phyloP scores from a whole-genome alignment of 441 rosid species.

The Pelargonium exstipulatum region DNA sequence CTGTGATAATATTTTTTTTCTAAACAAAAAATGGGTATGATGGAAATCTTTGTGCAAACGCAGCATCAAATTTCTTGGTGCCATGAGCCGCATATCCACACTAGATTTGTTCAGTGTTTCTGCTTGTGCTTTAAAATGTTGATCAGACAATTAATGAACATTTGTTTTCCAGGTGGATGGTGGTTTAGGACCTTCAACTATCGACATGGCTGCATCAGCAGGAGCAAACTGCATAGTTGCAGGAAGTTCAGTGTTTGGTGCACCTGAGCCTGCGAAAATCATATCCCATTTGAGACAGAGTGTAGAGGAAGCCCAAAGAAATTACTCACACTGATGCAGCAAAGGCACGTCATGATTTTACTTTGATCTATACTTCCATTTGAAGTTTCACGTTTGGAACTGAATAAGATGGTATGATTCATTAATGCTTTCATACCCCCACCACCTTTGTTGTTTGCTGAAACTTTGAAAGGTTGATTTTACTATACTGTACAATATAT shows the following conservation, averaged over 20 bases:
- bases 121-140: too few relatives aligned
- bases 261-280: slow-evolving; percentile 64
- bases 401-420: too few relatives aligned
- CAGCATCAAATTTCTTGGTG: neutral
- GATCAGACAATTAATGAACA: too few relatives aligned
- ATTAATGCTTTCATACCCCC: too few relatives aligned
- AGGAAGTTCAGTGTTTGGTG: slow-evolving; percentile 93
- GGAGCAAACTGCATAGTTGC: slow-evolving; percentile 99
- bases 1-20: neutral
- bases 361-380: neutral
- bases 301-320: slow-evolving; percentile 46
- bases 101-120: neutral
- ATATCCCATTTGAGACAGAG: slow-evolving; percentile 57
- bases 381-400: neutral
- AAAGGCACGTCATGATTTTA: slow-evolving; percentile 12
- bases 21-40: neutral
- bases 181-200: slow-evolving; percentile 87
- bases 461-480: too few relatives aligned
- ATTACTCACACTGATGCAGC: slow-evolving; percentile 18
- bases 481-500: too few relatives aligned
- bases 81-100: neutral
- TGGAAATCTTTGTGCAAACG: neutral
- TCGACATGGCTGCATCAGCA: slow-evolving; percentile 71
- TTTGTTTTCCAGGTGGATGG: slow-evolving; percentile 62
- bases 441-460: too few relatives aligned